Evolutionary conservation across 1,284 basidiomycete species (phyloP).

Genomic region (Melampsora larici-populina): DNA sequence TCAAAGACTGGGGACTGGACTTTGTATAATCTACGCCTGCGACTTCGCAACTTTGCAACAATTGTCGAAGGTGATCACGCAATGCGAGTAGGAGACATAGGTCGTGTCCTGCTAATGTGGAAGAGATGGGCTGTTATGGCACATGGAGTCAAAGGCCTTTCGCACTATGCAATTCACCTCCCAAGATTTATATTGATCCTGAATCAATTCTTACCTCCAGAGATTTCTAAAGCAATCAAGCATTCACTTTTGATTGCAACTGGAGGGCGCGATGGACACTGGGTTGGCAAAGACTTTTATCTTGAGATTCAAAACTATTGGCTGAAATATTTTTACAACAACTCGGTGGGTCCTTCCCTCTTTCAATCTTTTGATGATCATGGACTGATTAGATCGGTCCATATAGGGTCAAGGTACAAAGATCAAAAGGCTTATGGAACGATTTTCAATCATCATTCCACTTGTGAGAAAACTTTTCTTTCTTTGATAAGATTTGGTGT

Average conservation of each 20-base stretch:
- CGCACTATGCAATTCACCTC: constrained; percentile 3
- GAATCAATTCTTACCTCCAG: not conserved
- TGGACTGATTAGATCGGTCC: not conserved
- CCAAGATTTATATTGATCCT: too few relatives aligned
- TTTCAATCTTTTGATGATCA: not conserved
- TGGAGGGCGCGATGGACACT: constrained; percentile 2
- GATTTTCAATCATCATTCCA: not conserved
- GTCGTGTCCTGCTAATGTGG: too few relatives aligned
- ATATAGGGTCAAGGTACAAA: not conserved
- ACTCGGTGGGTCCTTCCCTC: not conserved
- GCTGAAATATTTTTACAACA: not conserved
- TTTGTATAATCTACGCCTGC: too few relatives aligned
- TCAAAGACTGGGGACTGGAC: too few relatives aligned
- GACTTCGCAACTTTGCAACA: not conserved
- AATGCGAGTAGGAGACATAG: constrained; percentile 18
- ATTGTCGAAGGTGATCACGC: not conserved
- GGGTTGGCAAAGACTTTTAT: constrained; percentile 2
- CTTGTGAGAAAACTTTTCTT: too few relatives aligned
- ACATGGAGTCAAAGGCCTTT: constrained; percentile 7
- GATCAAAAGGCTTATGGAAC: not conserved
- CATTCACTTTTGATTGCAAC: not conserved
- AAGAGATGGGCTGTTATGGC: too few relatives aligned
- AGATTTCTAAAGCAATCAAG: not conserved
- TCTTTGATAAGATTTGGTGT: too few relatives aligned
- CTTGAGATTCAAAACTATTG: constrained; percentile 19